Evolutionary conservation across 78 protist genomes (phyloP).

Genomic region (Neovahlkampfia damariscottae): DNA sequence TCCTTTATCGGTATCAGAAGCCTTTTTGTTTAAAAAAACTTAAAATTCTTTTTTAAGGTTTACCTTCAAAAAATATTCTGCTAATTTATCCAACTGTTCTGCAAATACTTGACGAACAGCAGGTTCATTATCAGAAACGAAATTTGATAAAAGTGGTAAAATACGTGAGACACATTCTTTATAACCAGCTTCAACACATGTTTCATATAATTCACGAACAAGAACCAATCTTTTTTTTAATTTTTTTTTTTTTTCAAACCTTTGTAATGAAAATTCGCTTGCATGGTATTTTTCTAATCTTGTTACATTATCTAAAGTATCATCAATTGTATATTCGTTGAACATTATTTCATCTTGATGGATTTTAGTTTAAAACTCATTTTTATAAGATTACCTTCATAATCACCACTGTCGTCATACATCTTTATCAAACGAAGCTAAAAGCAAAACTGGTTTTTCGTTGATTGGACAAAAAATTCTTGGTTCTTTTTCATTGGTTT

Average conservation of each 20-base stretch:
- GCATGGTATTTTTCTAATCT: slow-evolving; percentile 16
- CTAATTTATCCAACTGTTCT: slow-evolving; percentile 7
- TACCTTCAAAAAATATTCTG: neutral
- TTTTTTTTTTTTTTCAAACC: neutral
- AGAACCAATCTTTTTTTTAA: slow-evolving; percentile 15
- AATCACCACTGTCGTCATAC: neutral
- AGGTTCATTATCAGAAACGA: slow-evolving; percentile 23
- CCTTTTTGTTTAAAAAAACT: neutral
- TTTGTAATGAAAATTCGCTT: slow-evolving; percentile 15
- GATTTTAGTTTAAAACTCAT: neutral
- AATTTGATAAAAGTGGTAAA: slow-evolving; percentile 15
- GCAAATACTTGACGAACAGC: slow-evolving; percentile 19
- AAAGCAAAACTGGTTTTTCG: too few relatives aligned
- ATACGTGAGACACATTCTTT: slow-evolving; percentile 1
- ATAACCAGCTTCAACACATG: slow-evolving; percentile 22
- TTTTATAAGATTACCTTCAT: neutral
- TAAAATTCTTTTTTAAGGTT: slow-evolving; percentile 2
- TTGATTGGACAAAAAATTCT: too few relatives aligned
- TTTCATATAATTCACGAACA: slow-evolving; percentile 15
- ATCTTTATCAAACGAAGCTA: neutral
- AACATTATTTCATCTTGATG: slow-evolving; percentile 9
- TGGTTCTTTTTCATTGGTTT: too few relatives aligned
- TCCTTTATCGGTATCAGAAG: neutral
- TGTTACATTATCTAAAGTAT: slow-evolving; percentile 15
- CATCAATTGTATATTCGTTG: slow-evolving; percentile 29